These are phyloP conservation scores for Tulasnella sp. DNA, from an alignment of 768 basidiomycete genomes.

Conservation along the genomic window DNA sequence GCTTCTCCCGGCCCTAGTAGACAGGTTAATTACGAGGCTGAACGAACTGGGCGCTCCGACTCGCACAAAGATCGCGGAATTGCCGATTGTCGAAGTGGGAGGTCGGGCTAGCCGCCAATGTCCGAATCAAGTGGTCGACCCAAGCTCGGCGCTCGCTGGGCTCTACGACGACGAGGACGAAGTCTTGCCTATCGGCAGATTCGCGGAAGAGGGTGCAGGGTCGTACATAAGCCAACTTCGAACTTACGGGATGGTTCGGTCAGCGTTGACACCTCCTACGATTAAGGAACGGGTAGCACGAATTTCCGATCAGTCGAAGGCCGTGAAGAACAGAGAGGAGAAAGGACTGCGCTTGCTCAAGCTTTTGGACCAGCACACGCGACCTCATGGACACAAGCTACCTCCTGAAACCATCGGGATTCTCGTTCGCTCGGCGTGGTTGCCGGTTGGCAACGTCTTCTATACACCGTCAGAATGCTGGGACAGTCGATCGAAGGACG, in stretches of 20 bases:
- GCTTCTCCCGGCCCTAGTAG: not conserved
- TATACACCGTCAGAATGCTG: not conserved
- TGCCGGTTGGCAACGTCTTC: not conserved
- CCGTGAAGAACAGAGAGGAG: not conserved
- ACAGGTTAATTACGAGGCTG: not conserved
- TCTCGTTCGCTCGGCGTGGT: not conserved
- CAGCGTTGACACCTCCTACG: not conserved
- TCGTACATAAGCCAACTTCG: not conserved
- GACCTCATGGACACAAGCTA: not conserved
- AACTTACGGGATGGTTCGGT: not conserved
- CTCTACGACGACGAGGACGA: conserved; percentile 22
- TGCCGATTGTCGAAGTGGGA: conserved; percentile 19
- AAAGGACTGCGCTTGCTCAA: not conserved
- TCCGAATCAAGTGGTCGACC: conserved; percentile 21
- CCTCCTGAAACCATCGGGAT: not conserved
- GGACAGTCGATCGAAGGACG: conserved; percentile 9
- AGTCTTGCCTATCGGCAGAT: conserved; percentile 1
- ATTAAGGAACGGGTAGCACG: not conserved
- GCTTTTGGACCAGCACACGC: not conserved
- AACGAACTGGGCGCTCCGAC: not conserved
- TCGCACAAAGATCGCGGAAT: not conserved
- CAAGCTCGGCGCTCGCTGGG: conserved; percentile 6
- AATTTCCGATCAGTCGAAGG: not conserved
- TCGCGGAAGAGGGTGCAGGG: not conserved
- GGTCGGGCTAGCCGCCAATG: not conserved